Percentiles rank a stretch among this genome's conserved stretches.
phyloP scores from a whole-genome alignment of 2,329 filamentous ascomycete species.

The Talaromyces verruculosus region DNA sequence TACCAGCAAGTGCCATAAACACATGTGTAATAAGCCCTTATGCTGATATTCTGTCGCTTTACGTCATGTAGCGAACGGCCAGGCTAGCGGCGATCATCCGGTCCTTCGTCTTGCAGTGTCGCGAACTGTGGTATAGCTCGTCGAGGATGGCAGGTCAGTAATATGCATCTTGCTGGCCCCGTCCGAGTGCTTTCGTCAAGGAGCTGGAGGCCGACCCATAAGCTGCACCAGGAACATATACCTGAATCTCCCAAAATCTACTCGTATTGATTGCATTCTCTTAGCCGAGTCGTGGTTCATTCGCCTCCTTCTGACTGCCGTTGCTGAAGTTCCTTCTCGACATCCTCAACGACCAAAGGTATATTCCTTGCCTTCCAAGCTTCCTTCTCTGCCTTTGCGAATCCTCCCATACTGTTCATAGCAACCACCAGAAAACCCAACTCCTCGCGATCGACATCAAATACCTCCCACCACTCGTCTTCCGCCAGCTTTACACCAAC shows the following conservation, averaged over 20 bases:
- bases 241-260: not conserved
- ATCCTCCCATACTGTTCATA: slow-evolving; percentile 74
- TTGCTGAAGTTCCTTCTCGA: slow-evolving; percentile 62
- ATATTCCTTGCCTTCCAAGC: slow-evolving; percentile 56
- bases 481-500: slow-evolving; percentile 74
- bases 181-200: not conserved
- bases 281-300: slow-evolving; percentile 28
- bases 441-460: slow-evolving; percentile 92
- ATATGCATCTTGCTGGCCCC: not conserved
- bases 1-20: not conserved
- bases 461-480: slow-evolving; percentile 95
- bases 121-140: not conserved
- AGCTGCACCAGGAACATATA: no score
- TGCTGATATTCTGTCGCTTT: not conserved
- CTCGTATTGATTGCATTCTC: not conserved
- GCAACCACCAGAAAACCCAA: slow-evolving; percentile 88
- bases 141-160: not conserved
- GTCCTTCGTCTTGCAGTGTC: not conserved
- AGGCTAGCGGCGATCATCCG: not conserved
- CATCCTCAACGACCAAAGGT: slow-evolving; percentile 57
- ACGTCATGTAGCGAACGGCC: not conserved
- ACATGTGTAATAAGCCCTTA: not conserved
- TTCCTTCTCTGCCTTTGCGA: slow-evolving; percentile 60
- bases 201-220: not conserved
- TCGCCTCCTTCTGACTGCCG: slow-evolving; percentile 46